Evolutionary conservation across 345 rosid species (phyloP), one percentile per base, ranked within the genome.

Genomic region (Citrus unshiu): DNA sequence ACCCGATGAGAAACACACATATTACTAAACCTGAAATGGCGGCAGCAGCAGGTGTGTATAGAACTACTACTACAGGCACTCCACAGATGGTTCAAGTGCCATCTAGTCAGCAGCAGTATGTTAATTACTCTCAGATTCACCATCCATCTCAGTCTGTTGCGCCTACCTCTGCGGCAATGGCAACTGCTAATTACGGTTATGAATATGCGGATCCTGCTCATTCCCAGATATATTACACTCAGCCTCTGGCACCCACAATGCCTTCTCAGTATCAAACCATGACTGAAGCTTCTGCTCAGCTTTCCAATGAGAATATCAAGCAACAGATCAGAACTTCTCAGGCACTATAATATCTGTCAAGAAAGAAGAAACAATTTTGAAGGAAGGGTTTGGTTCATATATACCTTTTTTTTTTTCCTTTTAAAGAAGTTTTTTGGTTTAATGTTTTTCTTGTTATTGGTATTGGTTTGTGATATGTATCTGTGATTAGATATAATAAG

Each of bases 251-350:
- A 14, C 91, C 89, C 30, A 57, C 88, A 30, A 81, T 90, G 82
- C 88, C 92, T 73, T 85, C 93, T 64, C 99, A 91, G 84, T 96
- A 94, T 83, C 99, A 96, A 79, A 96, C 99, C 73, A 89, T 92
- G 92, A 77, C 90, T 0, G 95, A 93, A 68, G 85, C 83, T 65
- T 84, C 94, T 79, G 62, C 82, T 64, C 90, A 86, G 85, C 80
- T 84, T 78, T 83, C 91, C 7, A 65, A 75, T 22, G 97, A 93
- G 64, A 89, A 81, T 81, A 78, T 81, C 72, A 86, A 84, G 86
- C 92, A 87, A 76, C 94, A 93, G 85, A 90, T 88, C 54, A 89
- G 93, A 85, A 83, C 86, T 67, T 90, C 94, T 19, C 92, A 91
- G 87, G 91, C 90, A 22, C 83, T 84, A 79, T 89, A 84, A 80